Evolutionary conservation across 805 yeast species (phyloP).

Genomic region (Sugiyamaella chiloensis): DNA sequence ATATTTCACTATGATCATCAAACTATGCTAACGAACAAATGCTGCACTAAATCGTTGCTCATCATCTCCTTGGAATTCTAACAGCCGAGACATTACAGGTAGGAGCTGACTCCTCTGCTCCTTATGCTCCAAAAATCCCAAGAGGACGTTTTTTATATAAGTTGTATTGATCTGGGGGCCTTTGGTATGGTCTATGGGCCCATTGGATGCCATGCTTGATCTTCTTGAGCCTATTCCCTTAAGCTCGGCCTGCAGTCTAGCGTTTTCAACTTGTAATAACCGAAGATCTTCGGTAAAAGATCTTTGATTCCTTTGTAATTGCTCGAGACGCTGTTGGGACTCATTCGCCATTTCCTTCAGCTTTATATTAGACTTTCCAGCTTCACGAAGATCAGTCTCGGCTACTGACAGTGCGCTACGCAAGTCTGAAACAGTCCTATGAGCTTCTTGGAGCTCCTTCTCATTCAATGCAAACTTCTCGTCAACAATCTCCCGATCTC

Average conservation of each 20-base stretch:
- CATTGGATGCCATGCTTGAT: slow-evolving; percentile 10
- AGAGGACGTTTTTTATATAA: slow-evolving; percentile 81
- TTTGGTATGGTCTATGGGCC: slow-evolving; percentile 17
- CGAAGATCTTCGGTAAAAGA: slow-evolving; percentile 34
- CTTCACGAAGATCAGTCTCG: slow-evolving; percentile 29
- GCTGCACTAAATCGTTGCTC: slow-evolving; percentile 68
- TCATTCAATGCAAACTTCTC: slow-evolving; percentile 24
- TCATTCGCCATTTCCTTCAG: slow-evolving; percentile 37
- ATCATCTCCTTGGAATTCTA: slow-evolving; percentile 67
- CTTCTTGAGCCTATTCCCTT: slow-evolving; percentile 10
- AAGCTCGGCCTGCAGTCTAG: slow-evolving; percentile 17
- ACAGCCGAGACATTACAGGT: slow-evolving; percentile 78
- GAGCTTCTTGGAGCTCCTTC: slow-evolving; percentile 31
- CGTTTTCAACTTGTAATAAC: slow-evolving; percentile 27
- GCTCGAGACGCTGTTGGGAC: slow-evolving; percentile 34
- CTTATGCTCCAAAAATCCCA: slow-evolving; percentile 86
- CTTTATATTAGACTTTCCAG: slow-evolving; percentile 31
- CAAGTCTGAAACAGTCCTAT: slow-evolving; percentile 20
- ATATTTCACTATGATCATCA: too few species aligned
- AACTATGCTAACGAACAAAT: too few species aligned
- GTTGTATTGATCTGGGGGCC: slow-evolving; percentile 50
- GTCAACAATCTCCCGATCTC: slow-evolving; percentile 27
- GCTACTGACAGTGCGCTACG: slow-evolving; percentile 25
- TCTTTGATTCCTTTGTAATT: slow-evolving; percentile 34
- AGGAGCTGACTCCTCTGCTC: slow-evolving; percentile 85